Base-by-base conservation (phyloP, 73 alveolate genomes). In the Halteria grandinella region DNA sequence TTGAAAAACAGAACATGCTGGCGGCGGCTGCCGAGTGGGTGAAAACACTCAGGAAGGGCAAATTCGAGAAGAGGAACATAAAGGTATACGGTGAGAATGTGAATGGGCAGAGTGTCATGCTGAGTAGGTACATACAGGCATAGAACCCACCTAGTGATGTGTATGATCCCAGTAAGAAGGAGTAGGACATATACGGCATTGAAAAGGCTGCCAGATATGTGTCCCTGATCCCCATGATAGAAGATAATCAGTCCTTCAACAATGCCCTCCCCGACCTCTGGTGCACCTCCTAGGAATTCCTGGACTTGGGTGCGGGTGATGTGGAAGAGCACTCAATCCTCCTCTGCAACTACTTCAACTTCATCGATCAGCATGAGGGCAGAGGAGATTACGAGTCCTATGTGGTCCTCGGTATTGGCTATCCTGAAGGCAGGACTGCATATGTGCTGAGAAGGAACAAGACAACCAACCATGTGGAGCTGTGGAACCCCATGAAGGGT, bases 261-360 rank as follows among this genome's bases (percentile, higher is more conserved):
- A n/a, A 88, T 71, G 99, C 93, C 66, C 71, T 97, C 92, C 99
- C 99, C 15, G 99, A 97, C 82, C 76, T 97, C 43, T 95, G 96
- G 96, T 91, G 99, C 33, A 93, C 95, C 32, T 91, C 95, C 60
- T 86, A 97, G 64, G 96, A 97, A 79, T 95, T 97, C 83, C 52
- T 97, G 14, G 98, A 87, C 84, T 82, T 95, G 34, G 94, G 98
- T 6, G 97, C 95, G 48, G 99, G 99, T 24, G 99, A 97, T 87
- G 95, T 91, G 84, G 99, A 97, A 79, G 99, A 97, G 59, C 99
- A 97, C 82, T 98, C 99, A 14, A 91, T 97, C 59, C 89, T 97
- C 58, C 87, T 97, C 66, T 97, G 99, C 74, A 93, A 94, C 86
- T 97, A 93, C 74, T 97, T 97, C 60, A 95, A 95, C 83, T 95